A percentile compares a stretch with the other conserved stretches of the same genome.
Conservation (phyloP, 495 filamentous ascomycete genomes). For the Antarctomyces pellizariae region DNA sequence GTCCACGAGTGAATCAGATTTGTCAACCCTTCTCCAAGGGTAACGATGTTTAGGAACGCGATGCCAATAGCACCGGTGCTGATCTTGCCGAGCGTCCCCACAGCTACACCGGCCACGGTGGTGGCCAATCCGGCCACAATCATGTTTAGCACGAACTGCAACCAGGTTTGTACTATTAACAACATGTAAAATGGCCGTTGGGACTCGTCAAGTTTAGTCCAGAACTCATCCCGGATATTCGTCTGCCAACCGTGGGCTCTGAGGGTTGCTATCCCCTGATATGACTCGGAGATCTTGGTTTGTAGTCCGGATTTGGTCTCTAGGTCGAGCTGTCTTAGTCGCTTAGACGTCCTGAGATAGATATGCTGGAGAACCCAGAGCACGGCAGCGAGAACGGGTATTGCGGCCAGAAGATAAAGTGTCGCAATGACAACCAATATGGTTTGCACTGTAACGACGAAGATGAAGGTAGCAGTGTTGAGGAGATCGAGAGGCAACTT, state of each 20-base stretch:
- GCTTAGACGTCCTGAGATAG: slow-evolving; percentile 30
- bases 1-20: slow-evolving; percentile 20
- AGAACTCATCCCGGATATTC: slow-evolving; percentile 1
- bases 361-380: slow-evolving; percentile 23
- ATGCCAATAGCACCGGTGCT: slow-evolving; percentile 17
- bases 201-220: slow-evolving; percentile 12
- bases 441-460: neutral
- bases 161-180: slow-evolving; percentile 19
- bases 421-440: slow-evolving; percentile 3
- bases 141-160: slow-evolving; percentile 14
- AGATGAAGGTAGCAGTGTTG: neutral
- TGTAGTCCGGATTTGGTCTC: slow-evolving; percentile 22
- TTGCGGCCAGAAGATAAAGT: slow-evolving; percentile 4
- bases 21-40: slow-evolving; percentile 11
- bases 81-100: slow-evolving; percentile 3
- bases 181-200: slow-evolving; percentile 22
- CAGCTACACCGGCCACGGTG: slow-evolving; percentile 13
- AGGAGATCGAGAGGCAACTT: no score
- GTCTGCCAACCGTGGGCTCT: slow-evolving; percentile 16
- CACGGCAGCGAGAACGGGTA: slow-evolving; percentile 20
- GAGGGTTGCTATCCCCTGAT: slow-evolving; percentile 17
- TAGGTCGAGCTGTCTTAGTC: slow-evolving; percentile 31
- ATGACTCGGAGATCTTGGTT: slow-evolving; percentile 18
- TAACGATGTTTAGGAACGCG: slow-evolving; percentile 16
- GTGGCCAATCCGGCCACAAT: slow-evolving; percentile 16